A percentile compares a stretch with the other conserved stretches of the same genome.
Evolutionary conservation across 1,284 basidiomycete genomes (phyloP).

Genomic region (Microbotryum scabiosae): DNA sequence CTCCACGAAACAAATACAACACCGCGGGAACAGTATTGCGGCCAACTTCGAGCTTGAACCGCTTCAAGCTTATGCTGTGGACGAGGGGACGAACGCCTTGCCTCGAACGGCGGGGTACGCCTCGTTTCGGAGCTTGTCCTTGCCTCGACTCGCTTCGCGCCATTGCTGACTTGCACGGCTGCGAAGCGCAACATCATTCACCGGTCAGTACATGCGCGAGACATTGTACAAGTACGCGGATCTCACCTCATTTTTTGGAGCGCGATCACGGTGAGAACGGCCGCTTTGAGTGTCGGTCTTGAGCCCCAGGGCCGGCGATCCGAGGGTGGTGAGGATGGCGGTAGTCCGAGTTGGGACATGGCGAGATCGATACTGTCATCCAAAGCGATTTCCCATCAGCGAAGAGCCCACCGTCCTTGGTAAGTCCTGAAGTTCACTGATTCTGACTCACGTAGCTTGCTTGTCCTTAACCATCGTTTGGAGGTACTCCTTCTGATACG

Average conservation of each 20-base stretch:
- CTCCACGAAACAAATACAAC: no score
- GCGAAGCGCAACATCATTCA: background rate
- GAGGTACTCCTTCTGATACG: slow-evolving; percentile 76
- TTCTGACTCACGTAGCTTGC: slow-evolving; percentile 25
- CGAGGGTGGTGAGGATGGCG: slow-evolving; percentile 11
- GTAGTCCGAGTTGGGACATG: slow-evolving; percentile 8
- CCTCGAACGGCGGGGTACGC: slow-evolving; percentile 30
- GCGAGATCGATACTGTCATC: slow-evolving; percentile 21
- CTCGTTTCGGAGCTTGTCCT: slow-evolving; percentile 24
- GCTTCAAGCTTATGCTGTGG: no score
- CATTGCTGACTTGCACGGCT: slow-evolving; percentile 19
- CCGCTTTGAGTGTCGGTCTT: slow-evolving; percentile 20
- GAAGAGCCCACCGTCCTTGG: no score
- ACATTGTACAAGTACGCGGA: background rate
- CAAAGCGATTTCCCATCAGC: background rate
- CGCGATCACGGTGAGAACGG: slow-evolving; percentile 26
- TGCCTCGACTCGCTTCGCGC: slow-evolving; percentile 17
- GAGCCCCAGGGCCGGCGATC: background rate
- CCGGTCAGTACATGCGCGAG: background rate
- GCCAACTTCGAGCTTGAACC: no score
- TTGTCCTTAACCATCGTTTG: slow-evolving; percentile 20
- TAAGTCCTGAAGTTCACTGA: background rate
- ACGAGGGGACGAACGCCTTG: slow-evolving; percentile 15
- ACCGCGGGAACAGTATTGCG: no score
- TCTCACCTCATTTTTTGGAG: slow-evolving; percentile 28